Evolutionary conservation across 2,329 filamentous ascomycete genomes (phyloP).

Genomic region (Ascochyta fabae): DNA sequence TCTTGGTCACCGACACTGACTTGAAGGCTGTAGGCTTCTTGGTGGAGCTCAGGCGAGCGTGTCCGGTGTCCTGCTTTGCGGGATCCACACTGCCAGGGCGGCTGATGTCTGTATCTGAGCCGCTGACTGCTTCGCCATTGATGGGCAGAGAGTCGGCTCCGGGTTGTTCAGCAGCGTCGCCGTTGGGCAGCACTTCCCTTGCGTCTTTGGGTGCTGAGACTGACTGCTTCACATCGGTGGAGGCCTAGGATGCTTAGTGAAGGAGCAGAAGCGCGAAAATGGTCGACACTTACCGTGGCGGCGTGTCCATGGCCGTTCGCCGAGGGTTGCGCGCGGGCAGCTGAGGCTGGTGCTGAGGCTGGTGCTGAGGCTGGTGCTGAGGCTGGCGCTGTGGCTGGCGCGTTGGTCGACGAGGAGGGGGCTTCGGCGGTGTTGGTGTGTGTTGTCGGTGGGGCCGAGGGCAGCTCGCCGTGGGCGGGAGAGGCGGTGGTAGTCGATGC

Average conservation of each 20-base stretch:
- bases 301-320: conserved; percentile 18
- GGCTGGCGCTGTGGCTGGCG: conserved; percentile 25
- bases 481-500: conserved; percentile 64
- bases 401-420: conserved; percentile 49
- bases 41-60: conserved; percentile 61
- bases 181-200: conserved; percentile 43
- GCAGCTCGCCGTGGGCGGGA: conserved; percentile 58
- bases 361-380: too few relatives aligned
- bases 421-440: conserved; percentile 21
- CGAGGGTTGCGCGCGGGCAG: conserved; percentile 6
- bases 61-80: conserved; percentile 63
- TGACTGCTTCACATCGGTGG: conserved; percentile 21
- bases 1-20: conserved; percentile 83
- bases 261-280: not conserved
- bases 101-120: conserved; percentile 78
- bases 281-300: conserved; percentile 32
- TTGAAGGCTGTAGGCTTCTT: conserved; percentile 85
- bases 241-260: conserved; percentile 28
- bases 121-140: conserved; percentile 73
- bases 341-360: not conserved
- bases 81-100: conserved; percentile 61
- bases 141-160: conserved; percentile 41
- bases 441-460: conserved; percentile 45
- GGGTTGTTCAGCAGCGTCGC: conserved; percentile 44
- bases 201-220: conserved; percentile 19